These are phyloP conservation scores for Clarireedia homoeocarpa DNA, from an alignment of 2,329 filamentous ascomycete genomes.

Conservation along the genomic window DNA sequence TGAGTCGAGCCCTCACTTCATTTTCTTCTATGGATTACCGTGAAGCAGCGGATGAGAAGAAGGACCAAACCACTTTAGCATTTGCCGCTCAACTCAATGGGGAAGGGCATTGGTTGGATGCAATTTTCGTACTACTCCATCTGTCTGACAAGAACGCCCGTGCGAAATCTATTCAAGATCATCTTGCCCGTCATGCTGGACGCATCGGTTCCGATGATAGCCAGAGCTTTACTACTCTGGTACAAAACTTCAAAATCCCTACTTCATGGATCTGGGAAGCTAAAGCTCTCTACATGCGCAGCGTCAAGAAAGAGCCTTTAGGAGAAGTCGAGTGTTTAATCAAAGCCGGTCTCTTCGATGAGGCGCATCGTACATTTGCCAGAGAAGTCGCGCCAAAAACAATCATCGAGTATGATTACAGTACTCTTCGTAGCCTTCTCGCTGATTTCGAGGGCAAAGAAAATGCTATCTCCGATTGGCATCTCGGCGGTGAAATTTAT, in stretches of 20 bases:
- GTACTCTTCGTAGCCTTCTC: conserved; percentile 60
- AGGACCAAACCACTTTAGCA: conserved; percentile 57
- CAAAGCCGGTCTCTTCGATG: conserved; percentile 64
- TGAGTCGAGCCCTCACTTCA: conserved; percentile 57
- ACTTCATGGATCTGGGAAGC: conserved; percentile 78
- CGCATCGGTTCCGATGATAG: conserved; percentile 53
- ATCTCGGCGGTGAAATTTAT: conserved; percentile 74
- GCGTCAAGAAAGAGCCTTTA: conserved; percentile 58
- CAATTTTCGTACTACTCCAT: conserved; percentile 71
- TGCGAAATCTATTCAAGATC: conserved; percentile 60
- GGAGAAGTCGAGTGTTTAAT: conserved; percentile 75
- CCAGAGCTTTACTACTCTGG: conserved; percentile 50
- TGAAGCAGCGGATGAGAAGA: conserved; percentile 46
- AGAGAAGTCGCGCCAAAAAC: conserved; percentile 73
- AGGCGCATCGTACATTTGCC: conserved; percentile 79
- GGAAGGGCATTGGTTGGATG: conserved; percentile 59
- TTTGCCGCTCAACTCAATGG: conserved; percentile 58
- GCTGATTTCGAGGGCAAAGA: conserved; percentile 60
- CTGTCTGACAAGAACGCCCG: conserved; percentile 57
- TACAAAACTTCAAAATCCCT: conserved; percentile 62
- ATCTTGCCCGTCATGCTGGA: conserved; percentile 64
- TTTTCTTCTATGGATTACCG: conserved; percentile 46
- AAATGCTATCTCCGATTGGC: conserved; percentile 63
- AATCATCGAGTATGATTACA: conserved; percentile 76
- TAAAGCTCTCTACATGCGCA: conserved; percentile 74